Conservation (phyloP, 2,329 filamentous ascomycete species). For the Aschersonia sp. region DNA sequence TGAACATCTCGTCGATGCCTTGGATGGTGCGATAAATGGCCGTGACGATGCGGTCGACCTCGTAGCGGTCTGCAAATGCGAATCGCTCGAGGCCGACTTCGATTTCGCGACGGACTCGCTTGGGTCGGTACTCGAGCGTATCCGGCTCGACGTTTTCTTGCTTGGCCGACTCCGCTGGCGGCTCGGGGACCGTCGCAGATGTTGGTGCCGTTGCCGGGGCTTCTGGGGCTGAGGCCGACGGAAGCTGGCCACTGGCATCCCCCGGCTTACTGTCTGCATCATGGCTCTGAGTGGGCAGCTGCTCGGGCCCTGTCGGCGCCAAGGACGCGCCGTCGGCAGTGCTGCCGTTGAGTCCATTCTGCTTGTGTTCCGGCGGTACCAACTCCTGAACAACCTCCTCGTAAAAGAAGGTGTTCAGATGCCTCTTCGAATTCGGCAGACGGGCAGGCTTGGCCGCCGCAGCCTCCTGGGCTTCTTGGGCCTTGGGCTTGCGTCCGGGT, state of each 20-base stretch:
- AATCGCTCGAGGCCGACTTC: slow-evolving; percentile 69
- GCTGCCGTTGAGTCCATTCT: slow-evolving; percentile 8
- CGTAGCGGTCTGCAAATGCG: slow-evolving; percentile 49
- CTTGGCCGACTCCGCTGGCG: not conserved
- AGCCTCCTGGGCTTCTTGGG: slow-evolving; percentile 37
- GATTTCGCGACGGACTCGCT: slow-evolving; percentile 48
- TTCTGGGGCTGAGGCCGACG: not conserved
- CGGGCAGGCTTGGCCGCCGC: slow-evolving; percentile 39
- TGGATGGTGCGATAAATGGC: slow-evolving; percentile 75
- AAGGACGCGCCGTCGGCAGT: not conserved
- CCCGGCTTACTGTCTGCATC: not conserved
- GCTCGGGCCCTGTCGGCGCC: too few species aligned
- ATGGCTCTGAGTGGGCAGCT: not conserved
- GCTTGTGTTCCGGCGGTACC: slow-evolving; percentile 22
- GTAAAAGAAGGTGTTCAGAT: slow-evolving; percentile 56
- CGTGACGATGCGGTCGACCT: slow-evolving; percentile 72
- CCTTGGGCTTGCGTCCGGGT: slow-evolving; percentile 32
- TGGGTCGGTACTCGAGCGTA: slow-evolving; percentile 32
- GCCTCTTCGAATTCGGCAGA: slow-evolving; percentile 58
- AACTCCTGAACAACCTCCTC: slow-evolving; percentile 51
- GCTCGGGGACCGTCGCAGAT: not conserved
- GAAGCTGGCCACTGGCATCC: not conserved
- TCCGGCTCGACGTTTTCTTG: slow-evolving; percentile 8
- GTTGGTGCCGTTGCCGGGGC: not conserved
- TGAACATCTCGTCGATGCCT: slow-evolving; percentile 68